A percentile compares a stretch with the other conserved stretches of the same genome.
These are phyloP conservation scores for Torulaspora indica DNA, from an alignment of 805 yeast genomes.

Conservation along the genomic window DNA sequence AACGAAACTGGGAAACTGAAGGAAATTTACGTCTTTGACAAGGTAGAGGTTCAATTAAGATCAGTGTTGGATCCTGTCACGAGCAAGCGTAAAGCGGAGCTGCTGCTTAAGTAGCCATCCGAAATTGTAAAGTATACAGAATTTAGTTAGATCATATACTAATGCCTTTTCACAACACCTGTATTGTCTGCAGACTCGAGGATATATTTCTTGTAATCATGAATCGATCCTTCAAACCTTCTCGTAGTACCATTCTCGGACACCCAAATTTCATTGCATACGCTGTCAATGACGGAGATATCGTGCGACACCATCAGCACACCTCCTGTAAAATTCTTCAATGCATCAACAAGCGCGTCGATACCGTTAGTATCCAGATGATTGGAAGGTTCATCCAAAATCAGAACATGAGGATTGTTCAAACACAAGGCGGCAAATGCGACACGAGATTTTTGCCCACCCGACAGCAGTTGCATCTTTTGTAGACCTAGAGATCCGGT, in stretches of 20 bases:
- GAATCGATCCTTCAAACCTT: constrained; percentile 75
- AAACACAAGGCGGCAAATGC: constrained; percentile 95
- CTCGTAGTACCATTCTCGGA: constrained; percentile 79
- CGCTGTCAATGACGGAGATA: constrained; percentile 81
- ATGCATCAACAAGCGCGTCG: constrained; percentile 90
- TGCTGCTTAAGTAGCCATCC: constrained; percentile 45
- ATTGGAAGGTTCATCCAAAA: constrained; percentile 96
- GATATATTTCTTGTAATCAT: constrained; percentile 86
- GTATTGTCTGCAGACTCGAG: constrained; percentile 68
- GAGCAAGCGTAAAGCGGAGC: constrained; percentile 87
- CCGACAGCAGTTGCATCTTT: constrained; percentile 82
- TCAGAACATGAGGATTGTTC: constrained; percentile 82
- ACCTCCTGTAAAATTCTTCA: constrained; percentile 88
- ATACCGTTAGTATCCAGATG: constrained; percentile 97
- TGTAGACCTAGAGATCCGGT: constrained; percentile 92
- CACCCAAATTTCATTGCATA: constrained; percentile 93
- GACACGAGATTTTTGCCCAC: constrained; percentile 98
- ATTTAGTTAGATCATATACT: constrained; percentile 3
- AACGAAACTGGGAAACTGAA: constrained; percentile 44
- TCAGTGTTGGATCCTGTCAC: constrained; percentile 80
- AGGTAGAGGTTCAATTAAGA: constrained; percentile 75
- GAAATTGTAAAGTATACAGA: neutral
- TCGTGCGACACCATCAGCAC: constrained; percentile 97
- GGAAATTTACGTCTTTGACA: constrained; percentile 71
- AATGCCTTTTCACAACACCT: constrained; percentile 91